These are phyloP conservation scores for Urtica urens DNA, from an alignment of 306 rosid genomes.

Conservation along the genomic window DNA sequence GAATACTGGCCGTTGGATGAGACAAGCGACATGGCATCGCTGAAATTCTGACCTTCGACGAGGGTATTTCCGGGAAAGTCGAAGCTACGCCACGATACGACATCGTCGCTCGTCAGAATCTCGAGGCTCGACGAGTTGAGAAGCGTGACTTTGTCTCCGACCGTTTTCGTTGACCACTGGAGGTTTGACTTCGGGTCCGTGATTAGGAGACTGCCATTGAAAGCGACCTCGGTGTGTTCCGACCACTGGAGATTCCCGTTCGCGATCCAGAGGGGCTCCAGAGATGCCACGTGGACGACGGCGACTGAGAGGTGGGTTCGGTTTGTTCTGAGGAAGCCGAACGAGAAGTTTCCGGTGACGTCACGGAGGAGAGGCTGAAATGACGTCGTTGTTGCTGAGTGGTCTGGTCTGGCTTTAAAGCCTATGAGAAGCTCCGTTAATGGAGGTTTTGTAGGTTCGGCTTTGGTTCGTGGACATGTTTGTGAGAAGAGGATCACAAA, in stretches of 20 bases:
- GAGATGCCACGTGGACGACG: slow-evolving; percentile 55
- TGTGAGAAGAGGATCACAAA: slow-evolving; percentile 4
- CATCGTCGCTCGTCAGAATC: slow-evolving; percentile 11
- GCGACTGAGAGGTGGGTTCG: slow-evolving; percentile 42
- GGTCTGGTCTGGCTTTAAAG: slow-evolving; percentile 38
- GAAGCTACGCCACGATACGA: slow-evolving; percentile 65
- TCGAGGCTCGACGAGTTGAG: slow-evolving; percentile 60
- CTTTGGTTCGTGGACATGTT: slow-evolving; percentile 5
- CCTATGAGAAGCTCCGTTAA: slow-evolving; percentile 30
- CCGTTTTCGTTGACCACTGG: slow-evolving; percentile 51
- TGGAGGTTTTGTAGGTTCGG: slow-evolving; percentile 7
- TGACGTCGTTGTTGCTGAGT: slow-evolving; percentile 23
- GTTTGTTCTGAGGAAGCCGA: slow-evolving; percentile 65
- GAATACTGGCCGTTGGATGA: slow-evolving; percentile 43
- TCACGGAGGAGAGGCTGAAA: slow-evolving; percentile 62
- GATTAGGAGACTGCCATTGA: slow-evolving; percentile 62
- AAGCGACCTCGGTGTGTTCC: slow-evolving; percentile 36
- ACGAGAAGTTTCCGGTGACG: slow-evolving; percentile 44
- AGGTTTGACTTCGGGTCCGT: slow-evolving; percentile 27
- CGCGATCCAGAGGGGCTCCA: slow-evolving; percentile 54
- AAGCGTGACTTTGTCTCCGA: slow-evolving; percentile 36
- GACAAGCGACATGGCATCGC: slow-evolving; percentile 28
- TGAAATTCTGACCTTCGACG: slow-evolving; percentile 61
- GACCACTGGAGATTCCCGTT: slow-evolving; percentile 36
- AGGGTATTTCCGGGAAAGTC: slow-evolving; percentile 55